Evolutionary conservation across 352 stramenopile genomes (phyloP), one percentile per base, ranked within the genome.

Genomic region (Pythium vanterpoolii): DNA sequence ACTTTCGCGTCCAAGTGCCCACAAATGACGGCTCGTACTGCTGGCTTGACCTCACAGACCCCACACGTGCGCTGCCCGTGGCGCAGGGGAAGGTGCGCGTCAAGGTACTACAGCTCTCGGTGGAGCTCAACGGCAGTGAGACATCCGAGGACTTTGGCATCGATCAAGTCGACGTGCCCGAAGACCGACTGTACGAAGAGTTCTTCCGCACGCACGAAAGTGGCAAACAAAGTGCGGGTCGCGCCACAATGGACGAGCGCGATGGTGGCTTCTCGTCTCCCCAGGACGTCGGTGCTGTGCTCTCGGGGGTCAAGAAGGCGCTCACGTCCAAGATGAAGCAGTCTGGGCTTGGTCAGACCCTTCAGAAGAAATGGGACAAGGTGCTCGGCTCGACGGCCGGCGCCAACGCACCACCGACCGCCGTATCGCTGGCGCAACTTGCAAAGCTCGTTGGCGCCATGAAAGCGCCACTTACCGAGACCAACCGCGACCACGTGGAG

Each of bases 271-370:
- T 60, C 42, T 19, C 63, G 43, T 36, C 64, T 21, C 18, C 59
- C 26, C 79, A 89, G 48, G 77, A 91, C n/a, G 76, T 83, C 5
- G 54, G 72, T 2, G 75, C 72, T 10, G 79, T 93, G 23, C 59
- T 93, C 19, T 83, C 83, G 9, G 83, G 78, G 16, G 80, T 90
- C 24, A 92, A 87, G 71, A 89, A 92, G 64, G 80, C 78, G 21
- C 73, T 93, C 7, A 65, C 80, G n/a, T 89, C 83, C 57, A 90
- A 89, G 68, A 87, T 90, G 73, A 90, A 88, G 70, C 71, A 86
- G 38, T 92, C 80, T 2, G 61, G 48, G 2, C 65, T 91, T 53
- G 82, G 78, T 16, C 79, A 90, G 60, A 79, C 69, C 16, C 61
- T 94, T 21, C 81, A 92, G 52, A 94, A 94, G 46, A 76, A 79